phyloP scores from a whole-genome alignment of 1,139 yeast genomes.

The Pichia norvegensis region DNA sequence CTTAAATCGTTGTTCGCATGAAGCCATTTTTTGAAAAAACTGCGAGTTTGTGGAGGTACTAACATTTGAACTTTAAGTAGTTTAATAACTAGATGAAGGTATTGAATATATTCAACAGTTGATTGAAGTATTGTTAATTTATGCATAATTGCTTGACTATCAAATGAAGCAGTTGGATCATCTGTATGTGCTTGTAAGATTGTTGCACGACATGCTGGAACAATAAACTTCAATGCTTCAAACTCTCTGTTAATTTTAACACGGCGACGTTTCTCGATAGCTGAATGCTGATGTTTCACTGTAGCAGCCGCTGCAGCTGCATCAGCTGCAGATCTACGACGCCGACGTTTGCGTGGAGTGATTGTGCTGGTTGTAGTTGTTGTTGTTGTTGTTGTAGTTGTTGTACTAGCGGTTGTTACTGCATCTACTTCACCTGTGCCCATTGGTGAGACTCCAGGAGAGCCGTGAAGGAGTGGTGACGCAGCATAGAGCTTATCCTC shows the following conservation, averaged over 20 bases:
- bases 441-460: neutral
- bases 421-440: neutral
- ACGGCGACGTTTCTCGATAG: constrained; percentile 72
- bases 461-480: neutral
- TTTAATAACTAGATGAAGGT: constrained; percentile 52
- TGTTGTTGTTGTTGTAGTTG: neutral
- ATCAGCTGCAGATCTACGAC: neutral
- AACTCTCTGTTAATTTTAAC: constrained; percentile 76
- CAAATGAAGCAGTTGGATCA: constrained; percentile 4
- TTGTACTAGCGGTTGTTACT: neutral
- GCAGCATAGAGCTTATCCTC: neutral
- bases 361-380: constrained; percentile 12
- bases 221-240: constrained; percentile 67
- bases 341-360: constrained; percentile 11
- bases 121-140: constrained; percentile 73
- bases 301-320: neutral
- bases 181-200: constrained; percentile 15
- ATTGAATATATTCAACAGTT: constrained; percentile 70
- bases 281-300: constrained; percentile 58
- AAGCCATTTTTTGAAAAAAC: constrained; percentile 19
- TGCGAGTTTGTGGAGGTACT: constrained; percentile 21
- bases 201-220: constrained; percentile 65
- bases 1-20: constrained; percentile 34
- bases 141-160: constrained; percentile 43
- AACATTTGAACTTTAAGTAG: constrained; percentile 30